A percentile compares a stretch with the other conserved stretches of the same genome.
phyloP scores from a whole-genome alignment of 2,329 filamentous ascomycete genomes.

The Lecanicillium sp. region DNA sequence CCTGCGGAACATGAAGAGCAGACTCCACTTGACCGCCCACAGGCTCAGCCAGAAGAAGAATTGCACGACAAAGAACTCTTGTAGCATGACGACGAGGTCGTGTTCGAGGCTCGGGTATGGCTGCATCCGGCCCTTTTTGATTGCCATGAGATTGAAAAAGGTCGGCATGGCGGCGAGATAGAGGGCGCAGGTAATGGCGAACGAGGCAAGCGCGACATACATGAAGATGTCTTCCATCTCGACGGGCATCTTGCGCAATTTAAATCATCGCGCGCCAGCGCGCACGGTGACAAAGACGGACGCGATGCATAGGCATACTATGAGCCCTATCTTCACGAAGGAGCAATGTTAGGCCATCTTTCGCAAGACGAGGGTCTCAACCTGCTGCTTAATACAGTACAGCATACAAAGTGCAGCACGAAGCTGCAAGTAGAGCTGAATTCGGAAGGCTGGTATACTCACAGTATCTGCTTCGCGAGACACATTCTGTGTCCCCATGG shows the following conservation, averaged over 20 bases:
- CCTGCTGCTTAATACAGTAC: not conserved
- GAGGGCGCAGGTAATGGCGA: constrained; percentile 11
- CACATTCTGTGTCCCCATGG: no score
- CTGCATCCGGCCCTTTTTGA: constrained; percentile 4
- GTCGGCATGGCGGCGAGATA: constrained; percentile 12
- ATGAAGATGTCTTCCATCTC: constrained; percentile 13
- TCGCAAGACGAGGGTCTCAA: no score
- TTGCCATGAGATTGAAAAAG: constrained; percentile 11
- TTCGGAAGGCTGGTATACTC: no score
- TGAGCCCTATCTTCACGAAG: constrained; percentile 3
- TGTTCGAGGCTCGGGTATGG: constrained; percentile 7
- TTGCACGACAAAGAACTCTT: constrained; percentile 13
- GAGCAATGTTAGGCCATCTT: not conserved
- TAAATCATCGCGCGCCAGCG: constrained; percentile 12
- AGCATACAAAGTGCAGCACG: no score
- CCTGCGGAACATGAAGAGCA: constrained; percentile 13
- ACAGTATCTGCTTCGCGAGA: no score
- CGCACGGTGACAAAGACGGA: constrained; percentile 10
- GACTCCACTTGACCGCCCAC: constrained; percentile 15
- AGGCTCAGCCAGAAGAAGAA: constrained; percentile 15
- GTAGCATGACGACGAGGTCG: constrained; percentile 11
- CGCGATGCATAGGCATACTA: constrained; percentile 11
- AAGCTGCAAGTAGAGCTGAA: no score
- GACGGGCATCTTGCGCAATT: constrained; percentile 8
- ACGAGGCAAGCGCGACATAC: constrained; percentile 10